phyloP scores from a whole-genome alignment of 257 asterid species.

The Scutellaria baicalensis region DNA sequence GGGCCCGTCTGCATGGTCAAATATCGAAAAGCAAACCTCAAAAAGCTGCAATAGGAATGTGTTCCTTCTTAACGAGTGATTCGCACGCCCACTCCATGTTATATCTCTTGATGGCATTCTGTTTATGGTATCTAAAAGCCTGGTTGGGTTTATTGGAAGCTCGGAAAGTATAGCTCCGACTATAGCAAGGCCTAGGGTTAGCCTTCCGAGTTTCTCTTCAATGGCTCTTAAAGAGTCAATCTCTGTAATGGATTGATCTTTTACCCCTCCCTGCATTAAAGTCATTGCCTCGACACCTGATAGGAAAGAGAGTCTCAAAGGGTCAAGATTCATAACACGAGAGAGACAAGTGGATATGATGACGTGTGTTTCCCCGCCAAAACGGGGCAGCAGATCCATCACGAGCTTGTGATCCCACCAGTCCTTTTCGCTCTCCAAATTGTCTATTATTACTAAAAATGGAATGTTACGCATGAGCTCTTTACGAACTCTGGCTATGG shows the following conservation, averaged over 20 bases:
- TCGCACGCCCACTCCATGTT: conserved; percentile 49
- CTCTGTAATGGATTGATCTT: conserved; percentile 63
- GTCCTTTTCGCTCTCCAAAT: conserved; percentile 74
- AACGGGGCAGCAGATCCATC: conserved; percentile 82
- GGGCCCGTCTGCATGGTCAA: conserved; percentile 79
- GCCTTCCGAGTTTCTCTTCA: conserved; percentile 88
- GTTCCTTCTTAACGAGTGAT: conserved; percentile 50
- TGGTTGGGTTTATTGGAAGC: conserved; percentile 79
- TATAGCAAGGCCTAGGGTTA: conserved; percentile 76
- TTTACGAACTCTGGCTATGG: conserved; percentile 66
- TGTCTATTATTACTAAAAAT: conserved; percentile 61
- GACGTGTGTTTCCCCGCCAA: conserved; percentile 85
- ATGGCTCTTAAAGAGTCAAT: conserved; percentile 69
- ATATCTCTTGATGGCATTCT: conserved; percentile 58
- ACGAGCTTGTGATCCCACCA: conserved; percentile 80
- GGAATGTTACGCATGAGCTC: conserved; percentile 84
- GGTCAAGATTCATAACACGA: conserved; percentile 72
- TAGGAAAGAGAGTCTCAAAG: conserved; percentile 64
- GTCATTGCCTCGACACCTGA: conserved; percentile 88
- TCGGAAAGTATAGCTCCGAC: conserved; percentile 86
- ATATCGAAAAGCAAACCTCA: conserved; percentile 92
- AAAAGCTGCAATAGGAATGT: conserved; percentile 72
- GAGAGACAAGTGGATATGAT: conserved; percentile 64
- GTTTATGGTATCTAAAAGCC: conserved; percentile 77
- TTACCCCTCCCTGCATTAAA: conserved; percentile 65